Evolutionary conservation across 1,284 basidiomycete genomes (phyloP).

Genomic region (Trichosporon asahii): DNA sequence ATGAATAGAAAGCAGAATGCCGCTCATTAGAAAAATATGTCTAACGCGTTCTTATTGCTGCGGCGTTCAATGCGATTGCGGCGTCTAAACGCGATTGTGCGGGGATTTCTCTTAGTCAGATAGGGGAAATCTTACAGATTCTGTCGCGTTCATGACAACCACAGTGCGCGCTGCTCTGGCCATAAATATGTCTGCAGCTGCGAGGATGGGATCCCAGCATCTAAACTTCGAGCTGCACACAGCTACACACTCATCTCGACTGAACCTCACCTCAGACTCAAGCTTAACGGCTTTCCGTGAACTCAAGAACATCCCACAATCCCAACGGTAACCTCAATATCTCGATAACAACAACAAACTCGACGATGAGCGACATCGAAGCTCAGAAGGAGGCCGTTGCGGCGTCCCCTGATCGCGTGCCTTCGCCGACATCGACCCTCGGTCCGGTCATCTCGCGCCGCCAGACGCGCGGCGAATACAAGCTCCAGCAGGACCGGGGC

Average conservation of each 20-base stretch:
- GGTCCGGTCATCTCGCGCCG: neutral
- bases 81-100: neutral
- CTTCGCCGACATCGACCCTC: slow-evolving; percentile 16
- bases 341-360: neutral
- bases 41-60: neutral
- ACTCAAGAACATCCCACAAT: neutral
- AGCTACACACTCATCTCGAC: neutral
- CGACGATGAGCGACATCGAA: slow-evolving; percentile 2
- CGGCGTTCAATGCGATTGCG: neutral
- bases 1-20: neutral
- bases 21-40: neutral
- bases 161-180: neutral
- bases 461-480: neutral
- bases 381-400: neutral
- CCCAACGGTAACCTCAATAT: neutral
- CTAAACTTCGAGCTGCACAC: neutral
- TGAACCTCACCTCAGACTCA: neutral
- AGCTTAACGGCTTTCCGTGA: neutral
- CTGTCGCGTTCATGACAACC: neutral
- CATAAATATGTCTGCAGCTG: neutral
- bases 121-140: neutral
- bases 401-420: neutral
- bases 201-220: neutral
- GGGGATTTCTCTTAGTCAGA: neutral
- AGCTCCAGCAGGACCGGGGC: slow-evolving; percentile 4